Conservation (phyloP, 306 rosid genomes). For the Glycyrrhiza uralensis region DNA sequence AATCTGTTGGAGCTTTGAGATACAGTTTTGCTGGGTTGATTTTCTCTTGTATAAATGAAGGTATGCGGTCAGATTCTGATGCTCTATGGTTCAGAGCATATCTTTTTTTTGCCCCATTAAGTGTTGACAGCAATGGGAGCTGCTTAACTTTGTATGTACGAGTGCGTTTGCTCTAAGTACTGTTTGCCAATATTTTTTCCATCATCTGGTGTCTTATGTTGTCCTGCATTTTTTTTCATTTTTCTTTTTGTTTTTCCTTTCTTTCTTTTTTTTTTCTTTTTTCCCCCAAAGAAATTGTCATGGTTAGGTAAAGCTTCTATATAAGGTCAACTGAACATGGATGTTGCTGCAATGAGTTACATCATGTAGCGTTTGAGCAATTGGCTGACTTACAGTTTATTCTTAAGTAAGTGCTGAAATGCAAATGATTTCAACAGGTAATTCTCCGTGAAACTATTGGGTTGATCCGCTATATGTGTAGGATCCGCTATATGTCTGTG, state of each 20-base stretch:
- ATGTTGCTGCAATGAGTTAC: constrained; percentile 77
- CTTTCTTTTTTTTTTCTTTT: neutral
- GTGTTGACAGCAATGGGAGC: constrained; percentile 42
- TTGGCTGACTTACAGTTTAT: constrained; percentile 56
- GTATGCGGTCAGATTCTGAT: constrained; percentile 70
- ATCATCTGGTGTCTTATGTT: constrained; percentile 55
- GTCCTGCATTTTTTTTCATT: constrained; percentile 33
- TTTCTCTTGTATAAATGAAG: constrained; percentile 70
- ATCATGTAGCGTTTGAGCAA: constrained; percentile 63
- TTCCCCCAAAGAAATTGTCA: constrained; percentile 40
- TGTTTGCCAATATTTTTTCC: constrained; percentile 39
- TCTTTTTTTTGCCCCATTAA: constrained; percentile 32
- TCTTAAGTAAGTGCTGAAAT: constrained; percentile 58
- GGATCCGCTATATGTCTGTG: constrained; percentile 18
- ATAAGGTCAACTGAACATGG: constrained; percentile 67
- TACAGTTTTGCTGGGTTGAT: constrained; percentile 67
- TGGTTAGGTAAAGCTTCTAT: constrained; percentile 76
- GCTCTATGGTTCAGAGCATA: constrained; percentile 50
- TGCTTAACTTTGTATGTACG: constrained; percentile 32
- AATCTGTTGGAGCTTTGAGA: constrained; percentile 78
- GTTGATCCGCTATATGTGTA: constrained; percentile 34
- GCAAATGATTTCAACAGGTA: constrained; percentile 72
- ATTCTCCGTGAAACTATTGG: constrained; percentile 43
- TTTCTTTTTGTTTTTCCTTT: neutral
- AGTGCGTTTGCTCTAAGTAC: constrained; percentile 24